Evolutionary conservation across 192 early-diverging fungal genomes (phyloP).

Genomic region (Coemansia sp.): DNA sequence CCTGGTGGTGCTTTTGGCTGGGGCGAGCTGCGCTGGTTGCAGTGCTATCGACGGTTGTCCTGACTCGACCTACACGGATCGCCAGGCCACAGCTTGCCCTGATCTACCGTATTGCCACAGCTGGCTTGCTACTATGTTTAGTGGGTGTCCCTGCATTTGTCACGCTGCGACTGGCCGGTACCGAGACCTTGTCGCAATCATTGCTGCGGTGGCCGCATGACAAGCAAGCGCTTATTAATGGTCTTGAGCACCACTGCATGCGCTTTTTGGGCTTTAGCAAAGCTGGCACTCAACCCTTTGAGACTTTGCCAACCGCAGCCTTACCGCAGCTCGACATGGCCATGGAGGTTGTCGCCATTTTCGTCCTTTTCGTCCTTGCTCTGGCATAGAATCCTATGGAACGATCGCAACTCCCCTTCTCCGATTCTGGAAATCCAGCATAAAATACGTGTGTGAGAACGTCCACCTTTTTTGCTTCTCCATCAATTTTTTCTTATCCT

Average conservation of each 20-base stretch:
- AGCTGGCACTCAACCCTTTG: not conserved
- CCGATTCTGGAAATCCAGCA: not conserved
- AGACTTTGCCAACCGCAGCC: not conserved
- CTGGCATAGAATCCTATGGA: slow-evolving; percentile 10
- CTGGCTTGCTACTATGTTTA: slow-evolving; percentile 2
- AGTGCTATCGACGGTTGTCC: not conserved
- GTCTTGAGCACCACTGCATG: not conserved
- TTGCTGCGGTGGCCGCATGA: slow-evolving; percentile 37
- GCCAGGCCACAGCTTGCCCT: not conserved
- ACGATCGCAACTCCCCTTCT: not conserved
- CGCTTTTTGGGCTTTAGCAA: not conserved
- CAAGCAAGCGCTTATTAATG: slow-evolving; percentile 4
- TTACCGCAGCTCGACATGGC: slow-evolving; percentile 16
- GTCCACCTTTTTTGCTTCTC: too few relatives aligned
- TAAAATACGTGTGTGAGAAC: not conserved
- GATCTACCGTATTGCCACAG: not conserved
- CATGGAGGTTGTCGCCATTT: slow-evolving; percentile 13
- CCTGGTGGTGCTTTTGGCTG: slow-evolving; percentile 15
- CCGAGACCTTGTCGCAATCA: not conserved
- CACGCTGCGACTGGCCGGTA: not conserved
- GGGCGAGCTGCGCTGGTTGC: slow-evolving; percentile 5
- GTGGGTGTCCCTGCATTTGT: slow-evolving; percentile 11
- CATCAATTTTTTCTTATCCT: not conserved
- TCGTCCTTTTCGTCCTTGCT: slow-evolving; percentile 15
- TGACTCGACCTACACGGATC: not conserved